Conservation (phyloP, 2,329 filamentous ascomycete species). For the Calcarisporium arbuscula region DNA sequence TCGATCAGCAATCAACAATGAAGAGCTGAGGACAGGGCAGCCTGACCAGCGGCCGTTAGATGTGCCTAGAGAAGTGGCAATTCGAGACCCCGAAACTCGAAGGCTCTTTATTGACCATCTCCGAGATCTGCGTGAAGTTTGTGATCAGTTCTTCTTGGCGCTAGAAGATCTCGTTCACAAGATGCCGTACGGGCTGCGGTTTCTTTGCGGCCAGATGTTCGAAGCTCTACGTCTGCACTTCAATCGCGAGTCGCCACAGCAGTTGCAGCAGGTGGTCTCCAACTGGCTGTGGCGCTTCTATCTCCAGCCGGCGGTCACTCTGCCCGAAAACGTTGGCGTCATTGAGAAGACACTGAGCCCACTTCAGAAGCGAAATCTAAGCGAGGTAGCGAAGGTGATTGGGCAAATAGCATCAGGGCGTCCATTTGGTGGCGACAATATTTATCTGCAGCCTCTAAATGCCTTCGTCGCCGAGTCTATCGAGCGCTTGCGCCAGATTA, state of each 20-base stretch:
- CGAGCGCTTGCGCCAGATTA: slow-evolving; percentile 69
- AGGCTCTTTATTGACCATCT: slow-evolving; percentile 91
- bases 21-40: slow-evolving; percentile 85
- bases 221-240: slow-evolving; percentile 72
- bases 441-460: slow-evolving; percentile 93
- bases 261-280: slow-evolving; percentile 75
- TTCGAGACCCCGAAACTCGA: slow-evolving; percentile 88
- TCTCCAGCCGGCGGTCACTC: slow-evolving; percentile 79
- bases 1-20: slow-evolving; percentile 89
- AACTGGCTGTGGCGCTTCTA: slow-evolving; percentile 96
- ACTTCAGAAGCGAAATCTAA: slow-evolving; percentile 85
- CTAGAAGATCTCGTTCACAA: slow-evolving; percentile 78
- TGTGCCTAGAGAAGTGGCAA: slow-evolving; percentile 86
- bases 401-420: slow-evolving; percentile 83
- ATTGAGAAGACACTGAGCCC: slow-evolving; percentile 85
- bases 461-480: slow-evolving; percentile 83
- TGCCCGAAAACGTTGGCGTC: slow-evolving; percentile 88
- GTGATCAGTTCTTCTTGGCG: slow-evolving; percentile 78
- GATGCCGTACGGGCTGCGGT: slow-evolving; percentile 91
- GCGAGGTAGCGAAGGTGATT: slow-evolving; percentile 86
- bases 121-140: slow-evolving; percentile 88
- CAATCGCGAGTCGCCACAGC: slow-evolving; percentile 68
- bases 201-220: slow-evolving; percentile 80
- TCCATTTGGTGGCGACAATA: slow-evolving; percentile 87
- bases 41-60: slow-evolving; percentile 76